Evolutionary conservation across 768 basidiomycete genomes (phyloP), one percentile per base, ranked within the genome.

Genomic region (Coprinellus micaceus): DNA sequence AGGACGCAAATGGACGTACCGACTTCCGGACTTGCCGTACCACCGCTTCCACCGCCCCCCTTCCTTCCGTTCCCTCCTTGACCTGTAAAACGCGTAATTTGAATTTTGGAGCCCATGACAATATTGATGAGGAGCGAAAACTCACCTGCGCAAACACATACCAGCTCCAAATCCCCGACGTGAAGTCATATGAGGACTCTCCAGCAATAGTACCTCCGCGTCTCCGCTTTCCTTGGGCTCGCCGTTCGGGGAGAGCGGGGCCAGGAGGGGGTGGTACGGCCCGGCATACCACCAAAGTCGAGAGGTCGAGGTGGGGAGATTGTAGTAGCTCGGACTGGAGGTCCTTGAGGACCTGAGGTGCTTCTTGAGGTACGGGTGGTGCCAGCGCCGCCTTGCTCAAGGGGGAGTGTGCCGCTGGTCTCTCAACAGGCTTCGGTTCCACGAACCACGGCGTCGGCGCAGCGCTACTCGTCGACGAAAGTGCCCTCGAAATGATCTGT

Each of bases 21-120:
- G 82, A 77, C 72, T 88, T 91, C 59, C 89, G 76, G 25, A 90
- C 80, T 12, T 82, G 67, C 48, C 88, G 78, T 43, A 89, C 81
- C 37, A 91, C 82, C 7, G 84, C 83, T 64, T 91, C 88, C 54
- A 93, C 84, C 1, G 85, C 82, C 5, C 90, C 91, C 63, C 85
- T 79, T 54, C 80, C 83, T 74, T 93, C 90, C 6, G 88, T 88
- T 9, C 91, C 91, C 62, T 91, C 88, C 66, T 91, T 94, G 49
- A 94, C 89, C 87, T 89, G 55, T 48, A 19, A 58, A 51, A 15
- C n/a, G n/a, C n/a, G n/a, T n/a, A n/a, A n/a, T n/a, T n/a, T n/a
- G n/a, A n/a, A n/a, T n/a, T n/a, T n/a, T n/a, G n/a, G 58, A 52
- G 53, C 59, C 24, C 9, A 17, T 44, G 5, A 19, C 30, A 2